Base-by-base conservation (phyloP, 179 eudicot genomes). In the Camellia oleifera region DNA sequence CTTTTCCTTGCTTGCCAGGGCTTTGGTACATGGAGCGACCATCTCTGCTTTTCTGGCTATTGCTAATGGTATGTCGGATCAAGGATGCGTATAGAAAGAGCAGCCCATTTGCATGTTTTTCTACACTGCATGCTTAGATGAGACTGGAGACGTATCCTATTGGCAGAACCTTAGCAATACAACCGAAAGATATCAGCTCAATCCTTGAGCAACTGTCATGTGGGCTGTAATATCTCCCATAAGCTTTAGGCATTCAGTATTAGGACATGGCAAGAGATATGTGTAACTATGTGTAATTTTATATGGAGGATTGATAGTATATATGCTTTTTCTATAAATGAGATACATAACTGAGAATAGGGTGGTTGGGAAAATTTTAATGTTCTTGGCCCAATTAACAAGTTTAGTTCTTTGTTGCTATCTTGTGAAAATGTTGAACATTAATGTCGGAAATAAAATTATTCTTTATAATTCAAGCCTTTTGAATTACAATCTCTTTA, bases 1-100 rank as follows among this genome's bases (percentile, higher is more conserved):
- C 61, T 62, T 23, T 4, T 70, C 76, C 77, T 62, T 80, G 78
- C 13, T 42, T 74, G 75, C 48, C 83, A 96, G 99, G 84, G 91
- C 92, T 72, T 86, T 96, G 87, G 91, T 91, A 74, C 90, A 92
- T 80, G 99, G 99, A 75, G 96, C 98, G 76, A 89, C 89, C 82
- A 94, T 94, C 82, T 85, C 92, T 78, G 93, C 99, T 44, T 96
- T 96, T 76, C 85, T 94, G 78, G 86, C 91, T 40, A 83, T 96
- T 58, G 93, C 96, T 44, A 88, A 82, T 83, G 89, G 93, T 50
- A 96, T 96, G 97, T 89, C 93, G 0, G 94, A 90, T 79, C 99
- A 94, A 82, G 99, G 99, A 82, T 96, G 99, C 78, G 98, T 91
- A 64, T 88, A 81, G 65, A 75, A 74, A 13, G 60, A 60, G 69